Evolutionary conservation across 495 filamentous ascomycete species (phyloP).

Genomic region (Penicillium cataractarum): DNA sequence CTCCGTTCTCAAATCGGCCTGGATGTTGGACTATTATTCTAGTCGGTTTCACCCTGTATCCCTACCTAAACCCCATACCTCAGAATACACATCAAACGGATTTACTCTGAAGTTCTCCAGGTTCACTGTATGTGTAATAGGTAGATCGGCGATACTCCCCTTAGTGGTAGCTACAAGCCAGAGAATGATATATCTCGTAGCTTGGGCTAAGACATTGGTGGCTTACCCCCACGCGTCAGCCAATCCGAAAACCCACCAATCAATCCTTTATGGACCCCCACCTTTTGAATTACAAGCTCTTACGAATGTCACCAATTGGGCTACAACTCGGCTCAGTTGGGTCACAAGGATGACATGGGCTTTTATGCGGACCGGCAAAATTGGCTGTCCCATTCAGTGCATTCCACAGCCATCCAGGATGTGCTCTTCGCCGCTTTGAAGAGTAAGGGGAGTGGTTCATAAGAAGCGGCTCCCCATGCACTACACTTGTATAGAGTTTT

Average conservation of each 20-base stretch:
- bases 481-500: not conserved
- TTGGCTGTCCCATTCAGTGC: not conserved
- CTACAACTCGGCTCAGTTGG: not conserved
- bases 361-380: not conserved
- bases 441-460: not conserved
- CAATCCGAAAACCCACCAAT: not conserved
- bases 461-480: not conserved
- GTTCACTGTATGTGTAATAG: too few species aligned
- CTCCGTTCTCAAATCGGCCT: not conserved
- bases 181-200: too few species aligned
- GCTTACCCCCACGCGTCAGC: not conserved
- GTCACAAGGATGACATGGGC: not conserved
- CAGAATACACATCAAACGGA: not conserved
- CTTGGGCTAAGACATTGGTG: not conserved
- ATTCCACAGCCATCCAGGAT: not conserved
- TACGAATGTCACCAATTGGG: not conserved
- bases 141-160: too few species aligned
- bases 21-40: not conserved
- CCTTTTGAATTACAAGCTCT: not conserved
- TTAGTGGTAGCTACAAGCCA: too few species aligned
- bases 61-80: not conserved
- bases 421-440: too few species aligned
- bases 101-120: not conserved
- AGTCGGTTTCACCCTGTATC: not conserved
- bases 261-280: not conserved